A percentile compares a stretch with the other conserved stretches of the same genome.
Evolutionary conservation across 768 basidiomycete species (phyloP).

Genomic region (Russula sp.): DNA sequence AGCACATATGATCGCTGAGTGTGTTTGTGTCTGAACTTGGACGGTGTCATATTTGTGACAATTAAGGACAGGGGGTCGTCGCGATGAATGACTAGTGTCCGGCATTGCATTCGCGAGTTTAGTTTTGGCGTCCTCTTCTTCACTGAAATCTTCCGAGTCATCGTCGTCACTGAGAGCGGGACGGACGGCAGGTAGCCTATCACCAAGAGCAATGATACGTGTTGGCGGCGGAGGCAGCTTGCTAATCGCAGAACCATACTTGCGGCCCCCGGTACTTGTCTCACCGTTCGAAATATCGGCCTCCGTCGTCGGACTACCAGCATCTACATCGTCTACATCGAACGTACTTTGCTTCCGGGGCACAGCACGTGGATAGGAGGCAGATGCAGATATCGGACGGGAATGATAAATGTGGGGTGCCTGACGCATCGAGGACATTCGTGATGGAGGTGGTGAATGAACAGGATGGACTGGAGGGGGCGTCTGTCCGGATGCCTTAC

Average conservation of each 20-base stretch:
- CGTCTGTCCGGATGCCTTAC: conserved; percentile 11
- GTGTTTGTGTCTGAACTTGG: conserved; percentile 53
- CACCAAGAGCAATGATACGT: conserved; percentile 64
- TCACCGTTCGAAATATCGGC: background rate
- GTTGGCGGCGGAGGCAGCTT: conserved; percentile 69
- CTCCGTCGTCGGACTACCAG: background rate
- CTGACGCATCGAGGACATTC: conserved; percentile 7
- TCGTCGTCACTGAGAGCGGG: conserved; percentile 46
- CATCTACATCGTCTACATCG: conserved; percentile 10
- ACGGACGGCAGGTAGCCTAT: conserved; percentile 64
- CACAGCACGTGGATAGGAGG: background rate
- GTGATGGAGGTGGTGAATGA: conserved; percentile 3
- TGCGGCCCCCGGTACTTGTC: background rate
- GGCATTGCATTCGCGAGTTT: conserved; percentile 54
- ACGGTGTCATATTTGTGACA: conserved; percentile 42
- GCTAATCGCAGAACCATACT: conserved; percentile 6
- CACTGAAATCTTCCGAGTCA: conserved; percentile 40
- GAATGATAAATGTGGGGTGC: background rate
- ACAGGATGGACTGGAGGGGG: conserved; percentile 17
- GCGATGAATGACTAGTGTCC: conserved; percentile 65
- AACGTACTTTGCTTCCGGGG: background rate
- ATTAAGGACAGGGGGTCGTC: conserved; percentile 43
- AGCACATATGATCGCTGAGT: conserved; percentile 52
- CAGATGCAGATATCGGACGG: background rate
- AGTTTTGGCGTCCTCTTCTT: conserved; percentile 50